Evolutionary conservation across 257 asterid species (phyloP), one percentile per base, ranked within the genome.

Genomic region (Nicotiana tabacum): DNA sequence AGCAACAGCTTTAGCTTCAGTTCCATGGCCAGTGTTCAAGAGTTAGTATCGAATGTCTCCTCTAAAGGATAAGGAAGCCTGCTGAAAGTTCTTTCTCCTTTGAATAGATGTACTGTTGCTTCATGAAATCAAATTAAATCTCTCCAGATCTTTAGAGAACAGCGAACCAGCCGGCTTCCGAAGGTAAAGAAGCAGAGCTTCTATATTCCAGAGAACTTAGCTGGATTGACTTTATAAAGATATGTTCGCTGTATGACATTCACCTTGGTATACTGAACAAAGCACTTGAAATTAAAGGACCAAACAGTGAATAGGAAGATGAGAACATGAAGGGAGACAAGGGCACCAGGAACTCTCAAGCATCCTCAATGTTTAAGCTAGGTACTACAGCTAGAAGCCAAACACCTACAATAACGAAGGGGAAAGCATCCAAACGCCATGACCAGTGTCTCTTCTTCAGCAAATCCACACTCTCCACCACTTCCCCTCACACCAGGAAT

Each of bases 211-310:
- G 89, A 92, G 88, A 94, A 91, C 87, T 96, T 92, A 80, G 97
- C 96, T 53, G 96, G 98, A 82, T 93, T 95, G 80, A 95, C 88
- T 91, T 95, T 96, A 90, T 97, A 94, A 53, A 97, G 88, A 90
- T 94, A 92, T 55, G 99, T 93, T 68, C 39, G 91, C 78, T 90
- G 91, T 77, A 94, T 91, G 82, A 90, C 90, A 84, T 83, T 85
- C 80, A 96, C 95, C 99, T 93, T 91, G 27, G 98, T 89, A 83
- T 86, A 92, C 87, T 89, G 93, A 82, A 90, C 85, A 61, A 96
- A 88, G 91, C 98, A 92, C 84, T 87, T 92, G 87, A 96, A 94
- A 80, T 90, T 97, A 86, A 96, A 92, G 4, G 97, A 81, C 95
- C 97, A 96, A 82, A 92, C 97, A 11, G 95, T 94, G 92, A 96